A percentile compares a stretch with the other conserved stretches of the same genome.
Conservation (phyloP, 495 filamentous ascomycete species). For the Penicillium tannophilum region DNA sequence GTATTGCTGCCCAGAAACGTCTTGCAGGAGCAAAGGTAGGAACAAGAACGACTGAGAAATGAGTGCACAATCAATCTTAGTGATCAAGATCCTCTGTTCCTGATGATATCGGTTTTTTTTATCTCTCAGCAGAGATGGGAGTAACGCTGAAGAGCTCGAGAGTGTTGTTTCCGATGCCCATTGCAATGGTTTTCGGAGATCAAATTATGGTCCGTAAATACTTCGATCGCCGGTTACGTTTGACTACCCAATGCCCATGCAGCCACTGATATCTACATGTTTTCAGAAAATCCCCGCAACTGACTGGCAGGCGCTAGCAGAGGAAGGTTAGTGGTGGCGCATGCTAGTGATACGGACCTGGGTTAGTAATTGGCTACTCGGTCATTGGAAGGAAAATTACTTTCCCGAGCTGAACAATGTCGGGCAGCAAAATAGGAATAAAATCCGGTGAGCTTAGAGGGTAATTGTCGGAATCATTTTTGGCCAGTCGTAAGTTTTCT, state of each 20-base stretch:
- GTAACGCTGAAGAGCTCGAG: too few species aligned
- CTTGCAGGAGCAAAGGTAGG: neutral
- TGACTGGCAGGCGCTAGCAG: neutral
- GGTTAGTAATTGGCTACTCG: neutral
- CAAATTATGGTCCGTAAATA: neutral
- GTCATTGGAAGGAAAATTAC: neutral
- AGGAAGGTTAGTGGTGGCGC: too few species aligned
- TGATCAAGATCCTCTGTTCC: too few species aligned
- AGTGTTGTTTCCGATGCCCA: too few species aligned
- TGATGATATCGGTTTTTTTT: too few species aligned
- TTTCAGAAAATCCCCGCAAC: neutral
- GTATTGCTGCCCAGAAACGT: constrained; percentile 8
- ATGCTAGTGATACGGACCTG: neutral
- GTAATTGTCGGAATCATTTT: too few species aligned
- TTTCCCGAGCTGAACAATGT: neutral
- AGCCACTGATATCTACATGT: neutral
- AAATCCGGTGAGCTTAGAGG: neutral
- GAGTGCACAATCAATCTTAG: neutral
- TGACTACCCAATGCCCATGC: neutral
- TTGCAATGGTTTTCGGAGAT: neutral
- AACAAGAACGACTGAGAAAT: neutral
- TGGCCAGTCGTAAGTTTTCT: neutral
- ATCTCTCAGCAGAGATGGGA: neutral
- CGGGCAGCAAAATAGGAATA: neutral
- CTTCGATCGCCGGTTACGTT: neutral